phyloP scores from a whole-genome alignment of 148 eudicot genomes.

The Vaccinium vitisidaea region DNA sequence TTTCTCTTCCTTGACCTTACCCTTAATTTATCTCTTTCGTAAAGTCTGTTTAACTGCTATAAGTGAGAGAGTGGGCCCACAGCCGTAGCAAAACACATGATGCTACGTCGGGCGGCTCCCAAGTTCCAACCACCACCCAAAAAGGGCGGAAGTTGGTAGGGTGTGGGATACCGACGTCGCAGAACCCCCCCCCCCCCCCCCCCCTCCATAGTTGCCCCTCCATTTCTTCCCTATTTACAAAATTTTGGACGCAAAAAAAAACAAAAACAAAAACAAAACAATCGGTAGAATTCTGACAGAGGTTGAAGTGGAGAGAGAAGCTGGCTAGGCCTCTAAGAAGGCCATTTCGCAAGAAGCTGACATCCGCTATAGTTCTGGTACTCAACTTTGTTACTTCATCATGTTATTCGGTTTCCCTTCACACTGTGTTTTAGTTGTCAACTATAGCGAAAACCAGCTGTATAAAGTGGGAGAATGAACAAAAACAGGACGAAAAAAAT shows the following conservation, averaged over 20 bases:
- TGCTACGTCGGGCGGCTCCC: too few species aligned
- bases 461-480: background rate
- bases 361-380: background rate
- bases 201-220: background rate
- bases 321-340: background rate
- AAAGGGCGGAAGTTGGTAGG: constrained; percentile 18
- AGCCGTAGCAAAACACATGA: too few species aligned
- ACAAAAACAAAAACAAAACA: background rate
- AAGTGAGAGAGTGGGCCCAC: too few species aligned
- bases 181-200: too few species aligned
- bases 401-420: background rate
- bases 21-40: too few species aligned
- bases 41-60: too few species aligned
- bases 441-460: background rate
- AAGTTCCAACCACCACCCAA: too few species aligned
- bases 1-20: too few species aligned
- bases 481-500: background rate
- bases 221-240: background rate
- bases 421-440: background rate
- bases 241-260: too few species aligned
- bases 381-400: background rate
- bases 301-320: background rate
- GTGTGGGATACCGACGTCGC: constrained; percentile 2
- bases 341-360: background rate
- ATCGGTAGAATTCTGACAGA: background rate